Evolutionary conservation across 1,284 basidiomycete genomes (phyloP).

Genomic region (Ustilago cynodontis): DNA sequence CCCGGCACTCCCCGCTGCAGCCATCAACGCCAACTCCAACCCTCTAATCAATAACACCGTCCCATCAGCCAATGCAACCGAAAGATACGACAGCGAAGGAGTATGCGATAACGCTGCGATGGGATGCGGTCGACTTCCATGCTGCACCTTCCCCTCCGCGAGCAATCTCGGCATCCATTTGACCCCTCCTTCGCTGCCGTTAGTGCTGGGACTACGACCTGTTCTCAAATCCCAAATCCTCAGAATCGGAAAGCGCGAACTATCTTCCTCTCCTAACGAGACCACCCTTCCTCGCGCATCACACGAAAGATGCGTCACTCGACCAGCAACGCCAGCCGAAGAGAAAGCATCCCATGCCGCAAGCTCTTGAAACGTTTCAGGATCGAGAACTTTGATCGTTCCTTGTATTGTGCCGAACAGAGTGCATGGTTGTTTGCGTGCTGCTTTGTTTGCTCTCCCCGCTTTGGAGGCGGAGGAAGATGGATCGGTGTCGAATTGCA

Average conservation of each 20-base stretch:
- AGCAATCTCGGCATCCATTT: slow-evolving; percentile 55
- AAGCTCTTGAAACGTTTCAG: slow-evolving; percentile 49
- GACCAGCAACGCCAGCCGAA: slow-evolving; percentile 26
- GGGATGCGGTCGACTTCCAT: slow-evolving; percentile 60
- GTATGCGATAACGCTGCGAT: slow-evolving; percentile 85
- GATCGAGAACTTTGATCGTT: slow-evolving; percentile 53
- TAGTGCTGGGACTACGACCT: slow-evolving; percentile 27
- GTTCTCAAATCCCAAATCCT: slow-evolving; percentile 64
- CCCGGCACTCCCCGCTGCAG: slow-evolving; percentile 52
- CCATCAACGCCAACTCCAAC: slow-evolving; percentile 84
- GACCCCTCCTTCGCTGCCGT: slow-evolving; percentile 6
- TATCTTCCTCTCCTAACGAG: slow-evolving; percentile 58
- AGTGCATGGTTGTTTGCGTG: slow-evolving; percentile 38
- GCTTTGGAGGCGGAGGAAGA: slow-evolving; percentile 7
- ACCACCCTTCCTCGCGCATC: slow-evolving; percentile 55
- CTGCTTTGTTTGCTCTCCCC: not conserved
- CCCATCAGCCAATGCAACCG: slow-evolving; percentile 93
- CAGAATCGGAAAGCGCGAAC: slow-evolving; percentile 54
- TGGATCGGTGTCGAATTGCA: not conserved
- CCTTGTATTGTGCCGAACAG: slow-evolving; percentile 57
- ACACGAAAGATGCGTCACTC: slow-evolving; percentile 56
- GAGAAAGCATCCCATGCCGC: slow-evolving; percentile 60
- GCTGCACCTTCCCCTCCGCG: slow-evolving; percentile 62
- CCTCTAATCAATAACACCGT: slow-evolving; percentile 91
- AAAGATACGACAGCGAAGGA: slow-evolving; percentile 83